These are phyloP conservation scores for Chytriomyces hyalinus DNA, from an alignment of 192 early-diverging fungal genomes.

Conservation along the genomic window DNA sequence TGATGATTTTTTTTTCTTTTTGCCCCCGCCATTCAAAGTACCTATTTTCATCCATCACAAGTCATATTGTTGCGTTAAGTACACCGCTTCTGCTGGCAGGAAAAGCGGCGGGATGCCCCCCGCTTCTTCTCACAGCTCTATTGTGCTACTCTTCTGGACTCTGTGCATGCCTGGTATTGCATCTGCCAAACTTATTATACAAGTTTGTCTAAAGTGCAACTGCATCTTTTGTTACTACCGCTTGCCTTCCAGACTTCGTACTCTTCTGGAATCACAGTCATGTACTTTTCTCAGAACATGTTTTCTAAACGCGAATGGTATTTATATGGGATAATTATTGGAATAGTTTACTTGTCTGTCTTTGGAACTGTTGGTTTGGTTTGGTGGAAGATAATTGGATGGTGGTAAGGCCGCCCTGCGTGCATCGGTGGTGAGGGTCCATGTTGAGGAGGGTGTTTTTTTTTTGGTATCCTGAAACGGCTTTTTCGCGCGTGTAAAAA, in stretches of 20 bases:
- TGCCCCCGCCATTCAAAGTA: slow-evolving; percentile 35
- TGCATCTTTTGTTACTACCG: neutral
- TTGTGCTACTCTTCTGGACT: slow-evolving; percentile 70
- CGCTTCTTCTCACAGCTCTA: slow-evolving; percentile 59
- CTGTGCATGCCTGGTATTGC: slow-evolving; percentile 56
- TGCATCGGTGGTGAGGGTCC: too few relatives aligned
- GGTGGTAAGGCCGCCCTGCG: slow-evolving; percentile 40
- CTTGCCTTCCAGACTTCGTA: slow-evolving; percentile 39
- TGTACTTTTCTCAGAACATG: slow-evolving; percentile 59
- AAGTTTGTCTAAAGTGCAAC: neutral
- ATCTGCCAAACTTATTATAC: too few relatives aligned
- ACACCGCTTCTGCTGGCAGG: slow-evolving; percentile 78
- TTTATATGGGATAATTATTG: slow-evolving; percentile 57
- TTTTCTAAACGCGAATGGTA: slow-evolving; percentile 68
- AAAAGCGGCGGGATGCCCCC: slow-evolving; percentile 61
- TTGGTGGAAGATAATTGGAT: slow-evolving; percentile 77
- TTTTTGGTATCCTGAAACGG: too few relatives aligned
- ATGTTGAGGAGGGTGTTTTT: too few relatives aligned
- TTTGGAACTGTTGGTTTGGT: slow-evolving; percentile 67
- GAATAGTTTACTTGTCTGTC: slow-evolving; percentile 57
- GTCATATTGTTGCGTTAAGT: slow-evolving; percentile 73
- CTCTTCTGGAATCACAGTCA: slow-evolving; percentile 45
- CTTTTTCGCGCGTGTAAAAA: too few relatives aligned
- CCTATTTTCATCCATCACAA: slow-evolving; percentile 75
- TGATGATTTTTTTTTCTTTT: neutral